Evolutionary conservation across 805 yeast species (phyloP).

Genomic region (Yarrowia bubula): DNA sequence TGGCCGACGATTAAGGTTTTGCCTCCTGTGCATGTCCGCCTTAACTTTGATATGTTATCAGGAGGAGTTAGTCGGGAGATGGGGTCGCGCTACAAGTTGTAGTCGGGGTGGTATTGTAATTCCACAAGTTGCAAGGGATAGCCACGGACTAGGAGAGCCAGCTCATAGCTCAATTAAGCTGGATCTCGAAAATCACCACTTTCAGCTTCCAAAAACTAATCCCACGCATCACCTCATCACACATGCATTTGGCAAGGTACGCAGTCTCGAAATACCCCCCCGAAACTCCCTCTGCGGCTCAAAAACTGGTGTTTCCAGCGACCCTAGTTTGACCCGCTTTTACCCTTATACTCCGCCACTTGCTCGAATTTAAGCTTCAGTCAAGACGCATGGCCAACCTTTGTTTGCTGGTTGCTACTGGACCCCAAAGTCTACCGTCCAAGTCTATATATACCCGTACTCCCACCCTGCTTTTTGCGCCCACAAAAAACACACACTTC

Average conservation of each 20-base stretch:
- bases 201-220: too few species aligned
- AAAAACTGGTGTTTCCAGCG: too few species aligned
- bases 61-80: background rate
- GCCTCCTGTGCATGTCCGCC: conserved; percentile 1
- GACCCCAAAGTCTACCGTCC: background rate
- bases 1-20: too few species aligned
- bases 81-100: background rate
- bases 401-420: conserved; percentile 22
- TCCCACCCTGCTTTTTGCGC: too few species aligned
- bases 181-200: background rate
- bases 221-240: too few species aligned
- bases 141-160: too few species aligned
- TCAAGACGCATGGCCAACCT: conserved; percentile 2
- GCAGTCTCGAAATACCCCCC: too few species aligned
- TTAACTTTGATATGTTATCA: conserved; percentile 16
- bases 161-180: background rate
- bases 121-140: too few species aligned
- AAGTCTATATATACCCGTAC: background rate
- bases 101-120: background rate
- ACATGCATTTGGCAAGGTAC: too few species aligned
- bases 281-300: too few species aligned
- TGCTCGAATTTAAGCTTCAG: background rate
- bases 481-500: too few species aligned
- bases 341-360: background rate
- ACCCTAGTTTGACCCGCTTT: background rate